Percentiles rank a stretch among this genome's conserved stretches.
Conservation (phyloP, 805 yeast genomes). For the Nakazawaea holstii region DNA sequence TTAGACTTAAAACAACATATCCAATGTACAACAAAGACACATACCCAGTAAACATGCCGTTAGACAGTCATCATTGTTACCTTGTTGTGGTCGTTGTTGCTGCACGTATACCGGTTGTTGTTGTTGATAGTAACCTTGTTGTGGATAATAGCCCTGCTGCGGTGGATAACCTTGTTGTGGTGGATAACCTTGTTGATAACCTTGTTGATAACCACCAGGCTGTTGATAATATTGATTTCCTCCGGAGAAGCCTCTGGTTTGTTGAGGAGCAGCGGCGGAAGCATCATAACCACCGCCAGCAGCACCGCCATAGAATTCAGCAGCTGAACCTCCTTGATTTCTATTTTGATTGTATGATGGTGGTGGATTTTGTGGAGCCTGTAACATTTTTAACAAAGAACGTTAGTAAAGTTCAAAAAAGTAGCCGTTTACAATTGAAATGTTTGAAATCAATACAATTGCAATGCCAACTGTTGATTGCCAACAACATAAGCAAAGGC, state of each 20-base stretch:
- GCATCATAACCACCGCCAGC: neutral
- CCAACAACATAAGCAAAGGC: neutral
- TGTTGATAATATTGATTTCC: slow-evolving; percentile 1
- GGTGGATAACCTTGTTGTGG: slow-evolving; percentile 22
- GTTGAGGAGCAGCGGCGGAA: too few species aligned
- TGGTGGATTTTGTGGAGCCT: slow-evolving; percentile 12
- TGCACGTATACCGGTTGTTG: slow-evolving; percentile 51
- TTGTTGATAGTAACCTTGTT: slow-evolving; percentile 33
- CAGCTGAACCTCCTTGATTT: slow-evolving; percentile 13
- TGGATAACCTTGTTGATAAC: slow-evolving; percentile 12
- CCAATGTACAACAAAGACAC: slow-evolving; percentile 52
- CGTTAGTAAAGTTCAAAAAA: too few species aligned
- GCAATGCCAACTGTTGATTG: too few species aligned
- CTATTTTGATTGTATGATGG: slow-evolving; percentile 8
- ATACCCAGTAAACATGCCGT: slow-evolving; percentile 49
- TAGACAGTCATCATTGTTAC: slow-evolving; percentile 37
- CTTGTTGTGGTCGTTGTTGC: slow-evolving; percentile 38
- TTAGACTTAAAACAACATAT: slow-evolving; percentile 35
- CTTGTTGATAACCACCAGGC: slow-evolving; percentile 10
- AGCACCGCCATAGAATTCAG: slow-evolving; percentile 12
- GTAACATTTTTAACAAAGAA: neutral
- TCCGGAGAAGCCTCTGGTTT: neutral
- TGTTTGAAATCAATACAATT: too few species aligned
- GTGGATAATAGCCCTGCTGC: slow-evolving; percentile 20
- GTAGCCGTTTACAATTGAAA: neutral